These are phyloP conservation scores for Taphrina deformans DNA, from an alignment of 1,139 yeast genomes.

Conservation along the genomic window DNA sequence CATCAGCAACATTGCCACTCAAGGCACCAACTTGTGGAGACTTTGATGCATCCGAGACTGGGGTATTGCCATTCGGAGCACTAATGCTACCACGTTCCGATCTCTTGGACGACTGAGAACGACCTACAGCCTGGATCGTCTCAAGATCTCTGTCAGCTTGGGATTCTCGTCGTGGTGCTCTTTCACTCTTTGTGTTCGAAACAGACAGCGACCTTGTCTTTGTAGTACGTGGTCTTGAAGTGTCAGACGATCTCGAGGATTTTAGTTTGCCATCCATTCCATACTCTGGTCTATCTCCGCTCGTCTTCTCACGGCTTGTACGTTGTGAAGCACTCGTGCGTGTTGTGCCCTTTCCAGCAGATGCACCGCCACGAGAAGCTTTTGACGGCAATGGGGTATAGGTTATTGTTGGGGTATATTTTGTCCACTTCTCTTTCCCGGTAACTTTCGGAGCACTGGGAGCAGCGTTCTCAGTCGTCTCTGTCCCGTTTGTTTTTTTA, in stretches of 20 bases:
- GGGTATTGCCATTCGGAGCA: conserved; percentile 14
- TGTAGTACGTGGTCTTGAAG: conserved; percentile 1
- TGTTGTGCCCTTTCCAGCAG: neutral
- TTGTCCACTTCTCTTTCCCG: conserved; percentile 35
- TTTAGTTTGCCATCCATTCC: neutral
- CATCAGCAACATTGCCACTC: neutral
- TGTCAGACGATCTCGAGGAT: conserved; percentile 11
- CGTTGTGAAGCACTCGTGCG: neutral
- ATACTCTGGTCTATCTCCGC: neutral
- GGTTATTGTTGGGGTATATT: conserved; percentile 34
- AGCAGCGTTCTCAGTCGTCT: neutral
- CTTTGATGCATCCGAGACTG: conserved; percentile 17
- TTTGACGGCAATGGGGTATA: conserved; percentile 23
- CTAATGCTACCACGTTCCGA: conserved; percentile 18
- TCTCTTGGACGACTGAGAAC: conserved; percentile 3
- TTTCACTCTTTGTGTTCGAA: neutral
- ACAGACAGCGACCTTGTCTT: conserved; percentile 8
- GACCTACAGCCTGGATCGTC: neutral
- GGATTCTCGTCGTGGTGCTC: conserved; percentile 2
- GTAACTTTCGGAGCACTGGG: conserved; percentile 24
- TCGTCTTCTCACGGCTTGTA: conserved; percentile 5
- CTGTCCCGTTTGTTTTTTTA: conserved; percentile 6
- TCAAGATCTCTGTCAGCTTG: neutral
- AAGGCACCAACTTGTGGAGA: conserved; percentile 1
- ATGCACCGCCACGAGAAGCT: conserved; percentile 19